Base-by-base conservation (phyloP, 2,329 filamentous ascomycete genomes). In the Colletotrichum theobromicola region DNA sequence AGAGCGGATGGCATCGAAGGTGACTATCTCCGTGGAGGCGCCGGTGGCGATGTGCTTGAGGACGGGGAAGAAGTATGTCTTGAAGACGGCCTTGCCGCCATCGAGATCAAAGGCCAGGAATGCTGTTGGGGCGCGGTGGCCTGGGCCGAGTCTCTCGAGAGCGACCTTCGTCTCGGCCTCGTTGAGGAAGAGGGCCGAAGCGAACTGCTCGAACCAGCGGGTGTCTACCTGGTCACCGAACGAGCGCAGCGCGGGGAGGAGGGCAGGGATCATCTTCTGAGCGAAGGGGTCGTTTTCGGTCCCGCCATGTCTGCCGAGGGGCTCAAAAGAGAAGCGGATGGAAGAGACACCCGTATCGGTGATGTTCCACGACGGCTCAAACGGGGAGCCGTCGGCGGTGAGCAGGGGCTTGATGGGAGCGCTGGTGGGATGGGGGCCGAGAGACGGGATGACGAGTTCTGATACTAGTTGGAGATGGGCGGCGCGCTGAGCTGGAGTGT, bases 81-180 rank as follows among this genome's bases (percentile, higher is more conserved):
- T 80, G 71, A 79, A 77, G 1, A 76, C 61, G 24, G 75, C 73
- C 16, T 76, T 74, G 8, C 62, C 69, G 1, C 77, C 77, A 13
- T 77, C 75, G n/a, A 80, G 79, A n/a, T 79, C 79, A 42, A 79
- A 79, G 2, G 79, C 79, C 1, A 80, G 74, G 28, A 80, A 79
- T 7, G 76, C 77, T 1, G 77, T 79, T 7, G 79, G 79, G 16
- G 77, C 77, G 12, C 76, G 79, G 75, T 74, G 30, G 72, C 57
- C 61, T 16, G 63, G 2, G 77, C 77, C 60, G 64, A 79, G 75
- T 28, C 70, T 76, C 26, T 70, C 68, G 7, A 65, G 53, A 5
- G 77, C n/a, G 1, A 62, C 42, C 4, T 34, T 64, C 15, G 72
- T 70, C 37, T 79, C 78, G 21, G 71, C 26, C 12, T 78, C 61